These are phyloP conservation scores for Fusarium neocosmosporiellum DNA, from an alignment of 2,329 filamentous ascomycete genomes.

Conservation along the genomic window DNA sequence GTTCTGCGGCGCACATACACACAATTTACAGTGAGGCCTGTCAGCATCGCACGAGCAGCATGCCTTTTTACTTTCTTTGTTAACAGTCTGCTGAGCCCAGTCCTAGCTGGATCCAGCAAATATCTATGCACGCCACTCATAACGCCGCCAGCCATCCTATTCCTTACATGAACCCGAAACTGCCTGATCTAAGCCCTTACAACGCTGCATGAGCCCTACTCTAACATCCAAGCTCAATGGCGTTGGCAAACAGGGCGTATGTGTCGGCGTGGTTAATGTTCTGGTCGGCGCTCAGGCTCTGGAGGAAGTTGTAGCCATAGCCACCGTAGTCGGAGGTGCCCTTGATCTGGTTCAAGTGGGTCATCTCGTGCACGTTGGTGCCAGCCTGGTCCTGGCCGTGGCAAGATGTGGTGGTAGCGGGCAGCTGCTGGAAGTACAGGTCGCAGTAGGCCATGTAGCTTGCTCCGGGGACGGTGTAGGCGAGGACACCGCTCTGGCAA, in stretches of 20 bases:
- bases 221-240: constrained; percentile 50
- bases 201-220: neutral
- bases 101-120: neutral
- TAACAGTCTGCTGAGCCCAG: neutral
- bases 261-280: constrained; percentile 75
- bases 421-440: constrained; percentile 67
- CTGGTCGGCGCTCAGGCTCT: constrained; percentile 56
- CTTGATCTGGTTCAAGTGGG: constrained; percentile 67
- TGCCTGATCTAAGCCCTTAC: neutral
- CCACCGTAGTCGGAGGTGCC: constrained; percentile 70
- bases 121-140: neutral
- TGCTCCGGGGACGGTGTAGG: constrained; percentile 67
- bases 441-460: constrained; percentile 72
- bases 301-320: constrained; percentile 66
- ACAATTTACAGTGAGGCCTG: neutral
- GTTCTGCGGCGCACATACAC: neutral
- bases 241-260: constrained; percentile 41
- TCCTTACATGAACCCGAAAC: neutral
- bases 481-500: constrained; percentile 64
- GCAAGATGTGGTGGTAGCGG: constrained; percentile 62
- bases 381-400: constrained; percentile 74
- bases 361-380: constrained; percentile 73
- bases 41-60: neutral
- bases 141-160: neutral
- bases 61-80: constrained; percentile 10